Conservation (phyloP, 495 filamentous ascomycete genomes). For the Amorphotheca resinae region DNA sequence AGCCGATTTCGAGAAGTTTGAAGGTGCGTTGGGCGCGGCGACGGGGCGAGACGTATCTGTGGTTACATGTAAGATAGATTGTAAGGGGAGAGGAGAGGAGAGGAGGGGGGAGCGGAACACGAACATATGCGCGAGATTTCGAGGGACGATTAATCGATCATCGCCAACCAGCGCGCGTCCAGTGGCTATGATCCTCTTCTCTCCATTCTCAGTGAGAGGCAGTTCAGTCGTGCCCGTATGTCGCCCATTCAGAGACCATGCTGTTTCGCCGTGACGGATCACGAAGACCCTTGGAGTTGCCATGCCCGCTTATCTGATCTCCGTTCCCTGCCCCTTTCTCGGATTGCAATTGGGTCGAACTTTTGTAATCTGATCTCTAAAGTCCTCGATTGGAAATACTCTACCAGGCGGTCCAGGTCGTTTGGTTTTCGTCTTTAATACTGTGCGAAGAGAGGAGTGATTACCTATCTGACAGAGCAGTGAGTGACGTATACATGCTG, state of each 20-base stretch:
- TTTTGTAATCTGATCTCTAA: too few species aligned
- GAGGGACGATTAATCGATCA: constrained; percentile 76
- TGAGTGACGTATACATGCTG: too few species aligned
- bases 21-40: constrained; percentile 76
- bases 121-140: constrained; percentile 63
- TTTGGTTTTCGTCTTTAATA: too few species aligned
- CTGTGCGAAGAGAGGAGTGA: too few species aligned
- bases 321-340: background rate
- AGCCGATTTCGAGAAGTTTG: constrained; percentile 59
- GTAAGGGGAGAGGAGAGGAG: background rate
- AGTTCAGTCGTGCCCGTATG: constrained; percentile 86
- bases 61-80: background rate
- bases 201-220: constrained; percentile 73
- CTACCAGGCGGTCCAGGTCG: too few species aligned
- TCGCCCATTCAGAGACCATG: constrained; percentile 89
- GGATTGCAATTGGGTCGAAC: too few species aligned
- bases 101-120: constrained; percentile 19
- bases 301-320: constrained; percentile 7
- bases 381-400: too few species aligned
- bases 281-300: constrained; percentile 75
- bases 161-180: constrained; percentile 72
- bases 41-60: constrained; percentile 69
- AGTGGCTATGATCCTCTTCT: constrained; percentile 70
- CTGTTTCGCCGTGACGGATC: constrained; percentile 85
- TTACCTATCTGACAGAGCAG: too few species aligned